Conservation (phyloP, 2,329 filamentous ascomycete species). For the Paraphaeosphaeria minitans region DNA sequence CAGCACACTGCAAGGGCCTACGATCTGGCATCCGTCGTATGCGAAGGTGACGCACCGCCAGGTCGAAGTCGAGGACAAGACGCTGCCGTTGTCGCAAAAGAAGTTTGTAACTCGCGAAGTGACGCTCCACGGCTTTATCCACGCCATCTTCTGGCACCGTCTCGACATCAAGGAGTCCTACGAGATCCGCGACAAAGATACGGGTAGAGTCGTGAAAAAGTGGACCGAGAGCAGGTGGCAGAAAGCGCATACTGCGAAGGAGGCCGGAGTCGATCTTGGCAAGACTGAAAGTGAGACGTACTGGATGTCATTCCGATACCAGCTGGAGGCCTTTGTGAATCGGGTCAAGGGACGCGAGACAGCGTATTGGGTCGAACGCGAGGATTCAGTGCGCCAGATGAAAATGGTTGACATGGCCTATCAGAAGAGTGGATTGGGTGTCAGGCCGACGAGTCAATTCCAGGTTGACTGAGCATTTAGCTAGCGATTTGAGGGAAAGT, state of each 20-base stretch:
- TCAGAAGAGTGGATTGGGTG: conserved; percentile 32
- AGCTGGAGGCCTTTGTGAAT: conserved; percentile 34
- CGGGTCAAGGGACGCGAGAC: conserved; percentile 34
- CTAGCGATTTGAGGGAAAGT: no score
- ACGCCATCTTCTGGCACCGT: no score
- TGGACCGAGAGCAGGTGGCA: conserved; percentile 17
- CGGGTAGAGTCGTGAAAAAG: conserved; percentile 15
- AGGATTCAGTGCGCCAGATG: conserved; percentile 46
- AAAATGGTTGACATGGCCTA: conserved; percentile 44
- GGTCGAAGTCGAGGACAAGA: no score
- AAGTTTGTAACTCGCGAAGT: no score
- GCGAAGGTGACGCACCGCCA: no score
- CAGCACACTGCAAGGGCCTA: no score
- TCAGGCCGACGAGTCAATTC: conserved; percentile 26
- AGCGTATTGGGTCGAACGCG: conserved; percentile 34
- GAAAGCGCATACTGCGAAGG: conserved; percentile 38
- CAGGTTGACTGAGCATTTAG: no score
- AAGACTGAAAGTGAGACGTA: conserved; percentile 22
- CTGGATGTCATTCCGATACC: no score
- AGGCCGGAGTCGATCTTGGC: conserved; percentile 21
- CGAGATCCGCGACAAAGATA: conserved; percentile 2
- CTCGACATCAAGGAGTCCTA: background rate
- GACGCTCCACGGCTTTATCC: no score
- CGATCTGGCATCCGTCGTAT: no score
- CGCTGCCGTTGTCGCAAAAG: no score